phyloP scores from a whole-genome alignment of 345 rosid species.

The Populus pruinosa region DNA sequence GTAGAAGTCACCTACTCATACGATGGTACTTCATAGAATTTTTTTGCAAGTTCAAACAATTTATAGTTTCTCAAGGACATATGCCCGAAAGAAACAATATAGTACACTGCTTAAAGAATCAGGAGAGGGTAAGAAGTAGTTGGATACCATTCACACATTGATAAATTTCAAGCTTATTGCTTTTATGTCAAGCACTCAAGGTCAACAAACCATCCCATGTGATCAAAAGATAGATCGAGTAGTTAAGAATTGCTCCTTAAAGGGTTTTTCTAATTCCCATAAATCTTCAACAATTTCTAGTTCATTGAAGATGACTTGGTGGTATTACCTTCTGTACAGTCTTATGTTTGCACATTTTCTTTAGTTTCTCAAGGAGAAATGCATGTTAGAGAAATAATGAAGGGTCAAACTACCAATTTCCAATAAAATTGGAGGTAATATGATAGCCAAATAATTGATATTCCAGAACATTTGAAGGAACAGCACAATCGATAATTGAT shows the following conservation, averaged over 20 bases:
- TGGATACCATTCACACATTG: too few relatives aligned
- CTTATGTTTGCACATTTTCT: neutral
- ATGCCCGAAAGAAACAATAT: neutral
- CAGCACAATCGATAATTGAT: neutral
- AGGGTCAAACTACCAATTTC: neutral
- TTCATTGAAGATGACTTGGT: neutral
- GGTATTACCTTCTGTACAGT: neutral
- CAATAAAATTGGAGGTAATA: neutral
- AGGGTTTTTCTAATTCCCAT: neutral
- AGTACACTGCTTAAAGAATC: neutral
- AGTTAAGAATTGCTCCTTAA: neutral
- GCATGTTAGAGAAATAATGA: neutral
- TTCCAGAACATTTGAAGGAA: neutral
- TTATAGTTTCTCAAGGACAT: neutral
- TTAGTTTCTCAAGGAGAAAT: neutral
- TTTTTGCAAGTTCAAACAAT: neutral
- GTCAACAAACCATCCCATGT: neutral
- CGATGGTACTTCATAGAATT: neutral
- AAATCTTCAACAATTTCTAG: neutral
- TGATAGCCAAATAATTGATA: neutral
- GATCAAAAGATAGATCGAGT: neutral
- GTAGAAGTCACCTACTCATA: neutral
- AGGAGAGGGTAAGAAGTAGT: too few relatives aligned
- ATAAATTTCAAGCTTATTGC: neutral
- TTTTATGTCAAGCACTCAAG: neutral